These are phyloP conservation scores for Hemileia vastatrix DNA, from an alignment of 1,284 basidiomycete genomes.

Conservation along the genomic window DNA sequence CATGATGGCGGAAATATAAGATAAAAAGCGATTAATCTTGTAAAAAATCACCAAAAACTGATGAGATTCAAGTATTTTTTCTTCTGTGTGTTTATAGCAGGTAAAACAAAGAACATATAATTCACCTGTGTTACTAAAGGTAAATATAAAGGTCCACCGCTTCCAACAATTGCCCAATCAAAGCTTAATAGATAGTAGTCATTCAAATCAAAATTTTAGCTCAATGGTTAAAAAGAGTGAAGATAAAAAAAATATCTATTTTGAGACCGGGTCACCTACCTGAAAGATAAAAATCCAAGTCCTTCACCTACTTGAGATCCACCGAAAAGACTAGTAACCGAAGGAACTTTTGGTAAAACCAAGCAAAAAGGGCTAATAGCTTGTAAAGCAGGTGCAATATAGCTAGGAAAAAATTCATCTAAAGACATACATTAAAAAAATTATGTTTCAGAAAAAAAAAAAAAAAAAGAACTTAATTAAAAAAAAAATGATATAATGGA, in stretches of 20 bases:
- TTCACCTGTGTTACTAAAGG: slow-evolving; percentile 19
- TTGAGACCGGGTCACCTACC: too few species aligned
- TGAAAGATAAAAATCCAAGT: slow-evolving; percentile 13
- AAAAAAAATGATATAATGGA: not conserved
- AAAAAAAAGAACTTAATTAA: not conserved
- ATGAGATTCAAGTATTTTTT: too few species aligned
- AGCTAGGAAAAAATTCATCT: slow-evolving; percentile 19
- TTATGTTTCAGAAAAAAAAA: not conserved
- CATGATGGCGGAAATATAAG: slow-evolving; percentile 14
- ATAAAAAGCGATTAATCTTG: slow-evolving; percentile 16
- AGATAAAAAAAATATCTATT: too few species aligned
- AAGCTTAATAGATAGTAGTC: too few species aligned
- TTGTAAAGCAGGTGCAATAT: slow-evolving; percentile 20
- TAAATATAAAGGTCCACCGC: slow-evolving; percentile 15
- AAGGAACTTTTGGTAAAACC: slow-evolving; percentile 2
- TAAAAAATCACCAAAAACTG: too few species aligned
- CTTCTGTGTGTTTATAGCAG: too few species aligned
- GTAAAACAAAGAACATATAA: not conserved
- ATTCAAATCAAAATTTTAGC: too few species aligned
- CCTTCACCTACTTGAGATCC: slow-evolving; percentile 14
- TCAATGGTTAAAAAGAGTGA: too few species aligned
- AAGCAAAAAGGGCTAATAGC: slow-evolving; percentile 22
- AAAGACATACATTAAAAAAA: not conserved
- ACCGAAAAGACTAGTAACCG: slow-evolving; percentile 12
- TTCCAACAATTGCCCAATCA: slow-evolving; percentile 18